A percentile compares a stretch with the other conserved stretches of the same genome.
These are phyloP conservation scores for Eimeria zaria DNA, from an alignment of 169 alveolate species.

Conservation along the genomic window DNA sequence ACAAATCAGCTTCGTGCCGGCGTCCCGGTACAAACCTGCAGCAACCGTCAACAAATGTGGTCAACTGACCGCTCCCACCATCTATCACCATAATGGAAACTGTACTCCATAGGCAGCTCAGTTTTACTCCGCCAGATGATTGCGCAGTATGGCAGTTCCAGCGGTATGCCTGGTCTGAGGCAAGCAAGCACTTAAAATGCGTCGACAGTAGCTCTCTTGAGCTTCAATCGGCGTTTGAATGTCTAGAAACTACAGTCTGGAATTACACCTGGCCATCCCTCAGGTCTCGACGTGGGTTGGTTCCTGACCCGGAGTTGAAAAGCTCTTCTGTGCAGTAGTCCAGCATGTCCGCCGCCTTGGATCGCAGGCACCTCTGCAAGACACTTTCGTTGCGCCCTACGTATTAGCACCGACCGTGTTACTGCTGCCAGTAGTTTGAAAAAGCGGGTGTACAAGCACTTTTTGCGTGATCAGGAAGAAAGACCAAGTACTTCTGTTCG, in stretches of 20 bases:
- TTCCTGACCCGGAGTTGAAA: neutral
- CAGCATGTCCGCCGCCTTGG: neutral
- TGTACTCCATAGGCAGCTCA: too few relatives aligned
- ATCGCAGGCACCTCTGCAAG: neutral
- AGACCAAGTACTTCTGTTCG: too few relatives aligned
- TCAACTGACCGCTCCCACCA: too few relatives aligned
- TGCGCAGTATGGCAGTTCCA: neutral
- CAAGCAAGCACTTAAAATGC: neutral
- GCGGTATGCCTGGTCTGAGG: neutral
- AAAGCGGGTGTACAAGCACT: too few relatives aligned
- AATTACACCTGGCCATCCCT: too few relatives aligned
- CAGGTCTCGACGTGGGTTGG: too few relatives aligned
- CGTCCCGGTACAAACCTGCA: neutral
- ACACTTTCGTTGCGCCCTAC: neutral
- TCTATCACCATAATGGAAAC: too few relatives aligned
- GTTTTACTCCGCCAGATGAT: too few relatives aligned
- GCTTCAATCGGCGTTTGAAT: neutral
- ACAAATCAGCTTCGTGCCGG: neutral
- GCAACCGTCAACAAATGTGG: neutral
- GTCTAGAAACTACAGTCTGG: too few relatives aligned
- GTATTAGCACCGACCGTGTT: too few relatives aligned
- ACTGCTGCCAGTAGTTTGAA: too few relatives aligned
- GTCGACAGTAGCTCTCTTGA: neutral
- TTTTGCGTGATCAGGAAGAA: too few relatives aligned
- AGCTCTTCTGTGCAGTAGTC: neutral